phyloP scores from a whole-genome alignment of 805 yeast species.

The Lipomyces kockii region DNA sequence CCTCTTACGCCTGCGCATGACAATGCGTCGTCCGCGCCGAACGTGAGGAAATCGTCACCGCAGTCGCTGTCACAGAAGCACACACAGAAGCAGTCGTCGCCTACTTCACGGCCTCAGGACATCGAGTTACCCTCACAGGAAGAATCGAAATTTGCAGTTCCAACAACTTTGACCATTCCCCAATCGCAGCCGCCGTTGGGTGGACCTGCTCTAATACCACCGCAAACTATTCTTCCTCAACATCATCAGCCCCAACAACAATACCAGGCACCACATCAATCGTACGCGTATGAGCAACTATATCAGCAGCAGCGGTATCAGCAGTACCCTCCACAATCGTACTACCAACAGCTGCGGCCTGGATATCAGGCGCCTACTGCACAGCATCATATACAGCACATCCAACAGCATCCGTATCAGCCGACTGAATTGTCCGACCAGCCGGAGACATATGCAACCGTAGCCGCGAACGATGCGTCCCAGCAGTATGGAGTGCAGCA shows the following conservation, averaged over 20 bases:
- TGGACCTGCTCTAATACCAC: not conserved
- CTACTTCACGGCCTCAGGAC: not conserved
- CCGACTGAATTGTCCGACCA: not conserved
- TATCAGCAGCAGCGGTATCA: not conserved
- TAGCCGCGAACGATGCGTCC: not conserved
- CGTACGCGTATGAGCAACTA: slow-evolving; percentile 2
- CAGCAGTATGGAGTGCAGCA: not conserved
- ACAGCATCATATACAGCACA: not conserved
- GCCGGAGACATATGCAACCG: too few relatives aligned
- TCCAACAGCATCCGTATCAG: not conserved
- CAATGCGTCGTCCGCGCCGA: not conserved
- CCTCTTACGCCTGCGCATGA: not conserved
- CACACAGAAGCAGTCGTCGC: not conserved
- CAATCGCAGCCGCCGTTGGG: not conserved
- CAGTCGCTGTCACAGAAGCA: not conserved
- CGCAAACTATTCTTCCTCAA: slow-evolving; percentile 2
- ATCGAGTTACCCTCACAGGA: not conserved
- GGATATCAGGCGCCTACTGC: not conserved
- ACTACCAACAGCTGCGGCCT: not conserved
- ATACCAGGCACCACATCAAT: not conserved
- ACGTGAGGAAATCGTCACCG: slow-evolving; percentile 1
- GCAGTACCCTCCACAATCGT: not conserved
- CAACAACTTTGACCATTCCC: not conserved
- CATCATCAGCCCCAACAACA: not conserved
- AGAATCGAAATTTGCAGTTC: not conserved